A percentile compares a stretch with the other conserved stretches of the same genome.
Evolutionary conservation across 2,329 filamentous ascomycete genomes (phyloP).

Genomic region (Nothopassalora personata): DNA sequence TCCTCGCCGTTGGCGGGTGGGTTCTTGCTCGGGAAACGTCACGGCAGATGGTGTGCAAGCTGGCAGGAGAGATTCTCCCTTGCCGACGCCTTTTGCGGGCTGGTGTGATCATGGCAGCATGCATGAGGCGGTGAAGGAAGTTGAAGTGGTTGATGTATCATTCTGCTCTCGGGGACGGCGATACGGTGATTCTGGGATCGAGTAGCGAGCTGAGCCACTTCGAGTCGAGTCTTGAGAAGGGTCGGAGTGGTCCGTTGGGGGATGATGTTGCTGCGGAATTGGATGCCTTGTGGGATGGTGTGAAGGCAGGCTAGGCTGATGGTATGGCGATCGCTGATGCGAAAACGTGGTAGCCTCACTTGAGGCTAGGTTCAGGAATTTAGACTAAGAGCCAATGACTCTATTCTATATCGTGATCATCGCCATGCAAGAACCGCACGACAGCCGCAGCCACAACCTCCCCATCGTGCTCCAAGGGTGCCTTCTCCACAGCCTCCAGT

Average conservation of each 20-base stretch:
- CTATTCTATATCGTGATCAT: constrained; percentile 40
- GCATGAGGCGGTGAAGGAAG: constrained; percentile 38
- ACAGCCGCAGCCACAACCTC: constrained; percentile 36
- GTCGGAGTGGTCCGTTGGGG: constrained; percentile 19
- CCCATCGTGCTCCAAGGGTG: constrained; percentile 39
- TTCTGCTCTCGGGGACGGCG: constrained; percentile 29
- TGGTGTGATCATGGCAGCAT: constrained; percentile 38
- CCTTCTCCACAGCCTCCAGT: constrained; percentile 35
- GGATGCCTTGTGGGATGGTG: constrained; percentile 15
- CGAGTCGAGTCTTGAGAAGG: constrained; percentile 13
- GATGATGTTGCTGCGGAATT: constrained; percentile 14
- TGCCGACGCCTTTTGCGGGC: constrained; percentile 24
- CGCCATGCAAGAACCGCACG: constrained; percentile 46
- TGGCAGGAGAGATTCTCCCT: constrained; percentile 5
- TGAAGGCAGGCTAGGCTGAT: background rate
- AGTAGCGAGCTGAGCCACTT: constrained; percentile 15
- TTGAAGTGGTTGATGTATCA: constrained; percentile 43
- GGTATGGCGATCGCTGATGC: background rate
- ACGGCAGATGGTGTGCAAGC: constrained; percentile 4
- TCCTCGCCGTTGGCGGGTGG: constrained; percentile 28
- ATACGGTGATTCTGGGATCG: constrained; percentile 34
- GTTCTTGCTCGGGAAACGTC: constrained; percentile 32
- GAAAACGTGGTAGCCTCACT: background rate
- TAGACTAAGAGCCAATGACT: too few species aligned
- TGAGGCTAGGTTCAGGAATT: too few species aligned